Percentiles rank a stretch among this genome's conserved stretches.
phyloP scores from a whole-genome alignment of 352 stramenopile species.

The Aphanomyces stellatus region DNA sequence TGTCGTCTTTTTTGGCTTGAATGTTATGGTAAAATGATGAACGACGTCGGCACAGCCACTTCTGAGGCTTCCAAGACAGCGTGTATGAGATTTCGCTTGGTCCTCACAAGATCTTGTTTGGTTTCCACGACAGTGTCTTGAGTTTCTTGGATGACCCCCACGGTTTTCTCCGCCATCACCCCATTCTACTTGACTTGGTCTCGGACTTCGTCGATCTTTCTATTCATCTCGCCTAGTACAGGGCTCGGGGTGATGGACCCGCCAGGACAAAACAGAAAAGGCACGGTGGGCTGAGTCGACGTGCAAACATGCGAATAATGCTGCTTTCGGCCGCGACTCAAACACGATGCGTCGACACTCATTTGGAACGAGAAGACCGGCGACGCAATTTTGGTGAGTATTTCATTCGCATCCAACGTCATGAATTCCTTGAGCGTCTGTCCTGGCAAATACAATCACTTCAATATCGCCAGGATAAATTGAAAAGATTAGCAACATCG shows the following conservation, averaged over 20 bases:
- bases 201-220: no score
- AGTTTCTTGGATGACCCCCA: background rate
- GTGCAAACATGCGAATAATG: background rate
- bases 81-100: no score
- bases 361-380: background rate
- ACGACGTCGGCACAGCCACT: background rate
- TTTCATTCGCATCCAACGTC: background rate
- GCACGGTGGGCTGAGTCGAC: background rate
- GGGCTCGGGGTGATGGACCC: no score
- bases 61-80: background rate
- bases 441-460: no score
- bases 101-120: background rate
- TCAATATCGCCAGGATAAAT: no score
- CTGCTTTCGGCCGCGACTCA: background rate
- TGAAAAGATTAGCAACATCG: no score
- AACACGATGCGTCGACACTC: background rate
- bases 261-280: no score
- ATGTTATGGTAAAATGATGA: background rate
- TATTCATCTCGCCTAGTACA: no score
- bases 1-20: background rate
- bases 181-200: no score
- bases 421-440: no score
- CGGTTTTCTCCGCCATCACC: background rate
- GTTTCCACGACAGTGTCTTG: background rate
- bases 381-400: background rate